Evolutionary conservation across 228 moss, liverwort and hornwort genomes (phyloP).

Genomic region (Sphagnum magellanicum): DNA sequence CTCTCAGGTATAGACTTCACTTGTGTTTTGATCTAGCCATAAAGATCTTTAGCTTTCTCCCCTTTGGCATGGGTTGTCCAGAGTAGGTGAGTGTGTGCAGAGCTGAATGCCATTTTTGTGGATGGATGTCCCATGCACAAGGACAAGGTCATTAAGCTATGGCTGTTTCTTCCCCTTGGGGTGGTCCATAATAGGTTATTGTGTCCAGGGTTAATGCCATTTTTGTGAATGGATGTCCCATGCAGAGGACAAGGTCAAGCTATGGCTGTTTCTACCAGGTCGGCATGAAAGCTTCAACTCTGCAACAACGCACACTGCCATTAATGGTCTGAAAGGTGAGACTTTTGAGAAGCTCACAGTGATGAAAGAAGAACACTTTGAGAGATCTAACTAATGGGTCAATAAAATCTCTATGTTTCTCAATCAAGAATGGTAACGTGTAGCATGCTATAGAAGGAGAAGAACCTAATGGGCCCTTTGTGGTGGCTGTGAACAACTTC

Average conservation of each 20-base stretch:
- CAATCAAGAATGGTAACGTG: not conserved
- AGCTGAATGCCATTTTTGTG: constrained; percentile 1
- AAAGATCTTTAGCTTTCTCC: not conserved
- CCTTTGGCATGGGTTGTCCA: not conserved
- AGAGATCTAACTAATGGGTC: not conserved
- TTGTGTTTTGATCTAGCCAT: constrained; percentile 4
- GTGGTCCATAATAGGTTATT: not conserved
- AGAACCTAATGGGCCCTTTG: not conserved
- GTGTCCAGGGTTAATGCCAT: not conserved
- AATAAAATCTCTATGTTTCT: not conserved
- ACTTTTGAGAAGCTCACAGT: not conserved
- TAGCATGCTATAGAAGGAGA: not conserved
- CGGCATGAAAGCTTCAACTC: constrained; percentile 66
- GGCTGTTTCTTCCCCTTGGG: constrained; percentile 25
- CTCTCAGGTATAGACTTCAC: constrained; percentile 33
- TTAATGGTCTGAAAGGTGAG: constrained; percentile 82
- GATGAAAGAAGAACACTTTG: not conserved
- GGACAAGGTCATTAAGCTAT: constrained; percentile 59
- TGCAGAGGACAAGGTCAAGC: constrained; percentile 73
- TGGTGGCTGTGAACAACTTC: not conserved
- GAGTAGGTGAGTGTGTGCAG: not conserved
- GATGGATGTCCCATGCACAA: constrained; percentile 27
- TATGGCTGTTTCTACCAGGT: constrained; percentile 92
- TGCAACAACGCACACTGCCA: constrained; percentile 30
- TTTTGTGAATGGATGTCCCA: not conserved